Conservation (phyloP, 495 filamentous ascomycete genomes). For the Daldinia childiae region DNA sequence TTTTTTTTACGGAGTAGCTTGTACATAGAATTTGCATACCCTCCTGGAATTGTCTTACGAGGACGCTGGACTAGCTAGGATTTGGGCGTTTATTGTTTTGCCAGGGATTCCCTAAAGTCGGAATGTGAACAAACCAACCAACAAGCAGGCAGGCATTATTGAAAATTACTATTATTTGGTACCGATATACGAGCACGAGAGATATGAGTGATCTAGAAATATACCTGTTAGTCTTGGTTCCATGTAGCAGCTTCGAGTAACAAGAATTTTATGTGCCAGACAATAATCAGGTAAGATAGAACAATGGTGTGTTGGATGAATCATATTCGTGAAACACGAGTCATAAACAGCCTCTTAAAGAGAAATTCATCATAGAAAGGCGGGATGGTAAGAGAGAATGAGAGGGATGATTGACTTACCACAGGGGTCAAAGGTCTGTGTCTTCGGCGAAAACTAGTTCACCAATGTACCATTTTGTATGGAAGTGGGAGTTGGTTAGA, state of each 20-base stretch:
- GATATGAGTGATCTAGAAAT: not conserved
- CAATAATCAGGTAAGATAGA: conserved; percentile 52
- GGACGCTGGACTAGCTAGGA: not conserved
- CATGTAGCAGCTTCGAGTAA: not conserved
- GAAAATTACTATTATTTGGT: conserved; percentile 12
- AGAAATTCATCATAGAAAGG: conserved; percentile 47
- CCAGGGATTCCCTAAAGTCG: not conserved
- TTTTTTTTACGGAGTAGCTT: conserved; percentile 7
- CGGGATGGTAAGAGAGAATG: not conserved
- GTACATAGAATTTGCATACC: conserved; percentile 19
- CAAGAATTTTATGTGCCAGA: conserved; percentile 1
- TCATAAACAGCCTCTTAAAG: conserved; percentile 62
- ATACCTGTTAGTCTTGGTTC: conserved; percentile 16
- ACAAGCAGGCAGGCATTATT: not conserved
- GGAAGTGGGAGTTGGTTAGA: conserved; percentile 7
- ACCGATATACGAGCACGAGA: not conserved
- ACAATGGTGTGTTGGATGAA: conserved; percentile 58
- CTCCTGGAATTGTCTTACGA: conserved; percentile 8
- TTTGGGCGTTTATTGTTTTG: conserved; percentile 25
- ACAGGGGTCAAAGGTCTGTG: conserved; percentile 4
- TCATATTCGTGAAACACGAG: conserved; percentile 50
- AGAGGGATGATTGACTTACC: conserved; percentile 28
- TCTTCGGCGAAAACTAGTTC: not conserved
- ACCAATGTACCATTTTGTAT: not conserved
- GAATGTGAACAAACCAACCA: not conserved